Evolutionary conservation across 2,329 filamentous ascomycete genomes (phyloP).

Genomic region (Zasmidium cellare): DNA sequence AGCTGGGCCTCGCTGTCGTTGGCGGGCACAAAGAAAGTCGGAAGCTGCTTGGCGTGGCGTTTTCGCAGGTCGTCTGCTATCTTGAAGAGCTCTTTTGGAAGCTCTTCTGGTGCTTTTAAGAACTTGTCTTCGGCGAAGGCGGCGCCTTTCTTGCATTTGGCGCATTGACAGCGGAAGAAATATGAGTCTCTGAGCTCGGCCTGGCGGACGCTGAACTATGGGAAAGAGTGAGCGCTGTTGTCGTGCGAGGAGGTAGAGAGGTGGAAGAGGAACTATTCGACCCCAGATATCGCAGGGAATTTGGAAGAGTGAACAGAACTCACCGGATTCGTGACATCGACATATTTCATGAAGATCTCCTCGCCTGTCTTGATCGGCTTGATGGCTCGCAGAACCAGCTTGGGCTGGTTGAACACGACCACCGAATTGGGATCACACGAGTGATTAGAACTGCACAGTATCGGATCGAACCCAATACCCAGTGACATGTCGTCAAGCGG

Average conservation of each 20-base stretch:
- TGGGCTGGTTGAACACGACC: constrained; percentile 57
- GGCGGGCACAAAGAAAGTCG: constrained; percentile 20
- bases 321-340: constrained; percentile 55
- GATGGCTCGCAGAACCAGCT: constrained; percentile 53
- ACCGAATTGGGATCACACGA: constrained; percentile 62
- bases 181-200: constrained; percentile 55
- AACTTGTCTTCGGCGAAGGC: constrained; percentile 45
- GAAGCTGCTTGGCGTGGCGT: constrained; percentile 23
- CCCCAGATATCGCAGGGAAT: too few relatives aligned
- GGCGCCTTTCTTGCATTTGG: constrained; percentile 47
- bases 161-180: constrained; percentile 60
- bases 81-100: constrained; percentile 24
- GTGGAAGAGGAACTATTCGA: too few relatives aligned
- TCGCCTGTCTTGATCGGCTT: constrained; percentile 54
- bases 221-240: background rate
- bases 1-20: constrained; percentile 19
- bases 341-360: constrained; percentile 63
- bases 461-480: constrained; percentile 60
- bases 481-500: constrained; percentile 55
- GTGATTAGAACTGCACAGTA: constrained; percentile 59
- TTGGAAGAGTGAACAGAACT: background rate
- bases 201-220: constrained; percentile 46
- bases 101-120: constrained; percentile 32
- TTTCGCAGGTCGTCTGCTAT: constrained; percentile 22
- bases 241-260: too few relatives aligned